Percentiles rank a stretch among this genome's conserved stretches.
phyloP scores from a whole-genome alignment of 1,139 yeast genomes.

The Debaryomyces robertsiae region DNA sequence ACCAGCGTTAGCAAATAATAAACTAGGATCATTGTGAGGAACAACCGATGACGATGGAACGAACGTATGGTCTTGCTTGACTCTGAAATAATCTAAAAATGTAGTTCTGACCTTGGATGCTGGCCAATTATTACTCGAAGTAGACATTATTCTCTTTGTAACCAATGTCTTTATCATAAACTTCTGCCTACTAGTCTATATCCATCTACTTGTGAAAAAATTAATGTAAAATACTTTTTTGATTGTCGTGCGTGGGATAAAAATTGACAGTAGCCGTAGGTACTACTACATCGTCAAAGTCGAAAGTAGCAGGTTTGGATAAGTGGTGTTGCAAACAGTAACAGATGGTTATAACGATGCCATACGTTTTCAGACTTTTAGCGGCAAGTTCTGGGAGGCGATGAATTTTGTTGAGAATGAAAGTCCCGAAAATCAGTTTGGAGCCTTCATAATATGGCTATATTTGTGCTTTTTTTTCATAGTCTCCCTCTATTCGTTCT shows the following conservation, averaged over 20 bases:
- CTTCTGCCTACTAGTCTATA: conserved; percentile 5
- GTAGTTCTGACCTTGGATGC: conserved; percentile 82
- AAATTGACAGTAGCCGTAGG: too few relatives aligned
- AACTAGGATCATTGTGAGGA: conserved; percentile 97
- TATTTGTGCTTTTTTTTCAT: too few relatives aligned
- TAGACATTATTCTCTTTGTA: conserved; percentile 21
- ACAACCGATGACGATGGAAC: conserved; percentile 94
- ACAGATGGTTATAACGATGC: too few relatives aligned
- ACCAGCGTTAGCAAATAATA: conserved; percentile 95
- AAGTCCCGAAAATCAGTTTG: too few relatives aligned
- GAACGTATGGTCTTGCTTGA: conserved; percentile 65
- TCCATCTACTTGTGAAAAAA: conserved; percentile 1
- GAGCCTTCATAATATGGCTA: too few relatives aligned
- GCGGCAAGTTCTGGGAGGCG: too few relatives aligned
- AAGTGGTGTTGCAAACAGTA: too few relatives aligned
- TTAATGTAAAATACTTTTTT: background rate
- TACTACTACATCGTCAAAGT: too few relatives aligned
- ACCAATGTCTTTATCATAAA: conserved; percentile 20
- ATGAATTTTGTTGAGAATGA: too few relatives aligned
- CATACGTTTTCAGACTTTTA: too few relatives aligned
- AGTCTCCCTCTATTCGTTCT: too few relatives aligned
- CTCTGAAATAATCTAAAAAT: conserved; percentile 77
- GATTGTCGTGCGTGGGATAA: conserved; percentile 1
- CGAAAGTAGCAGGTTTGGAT: too few relatives aligned
- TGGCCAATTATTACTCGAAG: conserved; percentile 49